Conservation (phyloP, 2,329 filamentous ascomycete species). For the Escovopsis weberi region DNA sequence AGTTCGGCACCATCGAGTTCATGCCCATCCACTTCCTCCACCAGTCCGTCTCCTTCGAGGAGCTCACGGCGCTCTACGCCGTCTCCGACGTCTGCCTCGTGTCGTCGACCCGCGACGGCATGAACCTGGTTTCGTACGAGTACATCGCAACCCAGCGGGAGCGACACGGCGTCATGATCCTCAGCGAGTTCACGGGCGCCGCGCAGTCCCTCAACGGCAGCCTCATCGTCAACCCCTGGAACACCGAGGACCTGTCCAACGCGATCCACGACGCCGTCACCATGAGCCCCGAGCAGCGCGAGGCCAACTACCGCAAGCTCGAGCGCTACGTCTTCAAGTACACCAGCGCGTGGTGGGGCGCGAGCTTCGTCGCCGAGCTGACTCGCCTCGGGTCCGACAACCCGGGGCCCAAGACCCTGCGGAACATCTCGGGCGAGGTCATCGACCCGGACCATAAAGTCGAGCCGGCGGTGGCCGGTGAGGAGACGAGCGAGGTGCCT, state of each 20-base stretch:
- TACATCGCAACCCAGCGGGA: slow-evolving; percentile 91
- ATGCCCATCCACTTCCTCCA: slow-evolving; percentile 99
- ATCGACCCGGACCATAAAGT: slow-evolving; percentile 17
- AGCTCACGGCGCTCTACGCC: slow-evolving; percentile 84
- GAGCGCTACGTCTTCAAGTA: slow-evolving; percentile 96
- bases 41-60: slow-evolving; percentile 88
- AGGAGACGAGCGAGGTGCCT: slow-evolving; percentile 11
- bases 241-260: slow-evolving; percentile 86
- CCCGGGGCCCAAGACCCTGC: slow-evolving; percentile 24
- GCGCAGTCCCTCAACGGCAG: slow-evolving; percentile 89
- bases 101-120: slow-evolving; percentile 90
- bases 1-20: slow-evolving; percentile 93
- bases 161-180: slow-evolving; percentile 82
- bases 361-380: slow-evolving; percentile 81
- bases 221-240: slow-evolving; percentile 96
- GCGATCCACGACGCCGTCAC: slow-evolving; percentile 94
- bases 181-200: slow-evolving; percentile 92
- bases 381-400: slow-evolving; percentile 32
- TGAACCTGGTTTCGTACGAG: slow-evolving; percentile 97
- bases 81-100: slow-evolving; percentile 87
- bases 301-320: slow-evolving; percentile 78
- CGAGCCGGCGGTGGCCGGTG: slow-evolving; percentile 11
- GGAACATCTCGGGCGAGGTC: slow-evolving; percentile 26
- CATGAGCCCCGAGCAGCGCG: slow-evolving; percentile 80
- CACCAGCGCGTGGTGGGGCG: slow-evolving; percentile 93